phyloP scores from a whole-genome alignment of 345 rosid genomes.

The Populus nigra region DNA sequence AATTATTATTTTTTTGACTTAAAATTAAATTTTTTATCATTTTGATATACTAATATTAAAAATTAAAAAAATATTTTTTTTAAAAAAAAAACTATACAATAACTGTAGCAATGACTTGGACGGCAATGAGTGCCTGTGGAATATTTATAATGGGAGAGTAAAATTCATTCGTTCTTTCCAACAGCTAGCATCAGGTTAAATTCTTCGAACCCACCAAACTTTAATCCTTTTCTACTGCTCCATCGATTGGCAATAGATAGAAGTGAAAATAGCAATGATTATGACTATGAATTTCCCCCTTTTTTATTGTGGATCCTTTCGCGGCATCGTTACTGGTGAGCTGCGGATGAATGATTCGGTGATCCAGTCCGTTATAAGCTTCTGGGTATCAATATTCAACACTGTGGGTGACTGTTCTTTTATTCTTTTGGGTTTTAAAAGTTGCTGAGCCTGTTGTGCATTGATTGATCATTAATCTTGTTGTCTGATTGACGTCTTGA shows the following conservation, averaged over 20 bases:
- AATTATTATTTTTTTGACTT: fast-evolving
- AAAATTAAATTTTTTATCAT: too few relatives aligned
- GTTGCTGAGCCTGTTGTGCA: too few relatives aligned
- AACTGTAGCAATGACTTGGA: neutral
- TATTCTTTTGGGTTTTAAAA: too few relatives aligned
- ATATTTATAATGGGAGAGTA: neutral
- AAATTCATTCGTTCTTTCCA: too few relatives aligned
- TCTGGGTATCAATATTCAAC: too few relatives aligned
- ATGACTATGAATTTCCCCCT: neutral
- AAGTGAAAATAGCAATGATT: neutral
- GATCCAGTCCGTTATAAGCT: too few relatives aligned
- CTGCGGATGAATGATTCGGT: too few relatives aligned
- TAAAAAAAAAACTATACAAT: neutral
- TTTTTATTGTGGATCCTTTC: neutral
- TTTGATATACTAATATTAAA: too few relatives aligned
- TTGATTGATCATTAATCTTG: too few relatives aligned
- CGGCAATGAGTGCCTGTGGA: neutral
- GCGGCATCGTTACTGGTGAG: neutral
- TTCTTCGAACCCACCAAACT: neutral
- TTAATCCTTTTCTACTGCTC: too few relatives aligned
- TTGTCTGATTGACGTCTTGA: too few relatives aligned
- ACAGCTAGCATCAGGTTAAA: neutral
- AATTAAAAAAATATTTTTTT: neutral
- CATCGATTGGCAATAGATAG: neutral
- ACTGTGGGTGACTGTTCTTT: too few relatives aligned